Conservation (phyloP, 1,284 basidiomycete genomes). For the Phylloboletellus chloephorus region DNA sequence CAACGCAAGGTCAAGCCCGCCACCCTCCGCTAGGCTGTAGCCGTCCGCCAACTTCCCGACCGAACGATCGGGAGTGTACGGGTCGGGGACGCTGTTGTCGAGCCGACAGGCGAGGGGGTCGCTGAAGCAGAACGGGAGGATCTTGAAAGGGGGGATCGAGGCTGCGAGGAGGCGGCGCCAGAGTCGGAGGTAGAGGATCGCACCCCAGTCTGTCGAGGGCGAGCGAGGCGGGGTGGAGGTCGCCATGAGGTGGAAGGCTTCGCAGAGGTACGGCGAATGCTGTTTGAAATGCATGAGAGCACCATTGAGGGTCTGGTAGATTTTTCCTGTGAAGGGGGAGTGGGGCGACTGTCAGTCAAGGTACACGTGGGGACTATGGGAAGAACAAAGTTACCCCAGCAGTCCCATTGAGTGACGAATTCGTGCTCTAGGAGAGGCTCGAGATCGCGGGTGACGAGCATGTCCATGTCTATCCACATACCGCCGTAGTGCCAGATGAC, state of each 20-base stretch:
- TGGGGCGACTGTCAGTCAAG: slow-evolving; percentile 1
- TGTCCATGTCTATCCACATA: slow-evolving; percentile 95
- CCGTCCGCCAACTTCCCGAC: slow-evolving; percentile 54
- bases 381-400: slow-evolving; percentile 61
- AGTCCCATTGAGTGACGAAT: slow-evolving; percentile 95
- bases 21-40: slow-evolving; percentile 54
- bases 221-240: slow-evolving; percentile 66
- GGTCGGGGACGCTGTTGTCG: slow-evolving; percentile 87
- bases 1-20: slow-evolving; percentile 64
- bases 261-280: slow-evolving; percentile 90
- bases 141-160: slow-evolving; percentile 76
- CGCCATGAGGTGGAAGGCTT: slow-evolving; percentile 87
- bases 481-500: slow-evolving; percentile 88
- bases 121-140: slow-evolving; percentile 89
- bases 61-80: slow-evolving; percentile 63
- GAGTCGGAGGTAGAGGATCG: slow-evolving; percentile 81
- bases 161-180: slow-evolving; percentile 75
- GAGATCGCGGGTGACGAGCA: slow-evolving; percentile 78
- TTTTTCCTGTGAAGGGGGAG: slow-evolving; percentile 56
- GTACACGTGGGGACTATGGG: not conserved
- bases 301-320: slow-evolving; percentile 83
- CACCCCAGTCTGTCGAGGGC: slow-evolving; percentile 88
- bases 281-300: slow-evolving; percentile 87
- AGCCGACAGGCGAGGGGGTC: slow-evolving; percentile 86
- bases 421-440: slow-evolving; percentile 83